phyloP scores from a whole-genome alignment of 257 asterid genomes.

The Fraxinus pennsylvanica region DNA sequence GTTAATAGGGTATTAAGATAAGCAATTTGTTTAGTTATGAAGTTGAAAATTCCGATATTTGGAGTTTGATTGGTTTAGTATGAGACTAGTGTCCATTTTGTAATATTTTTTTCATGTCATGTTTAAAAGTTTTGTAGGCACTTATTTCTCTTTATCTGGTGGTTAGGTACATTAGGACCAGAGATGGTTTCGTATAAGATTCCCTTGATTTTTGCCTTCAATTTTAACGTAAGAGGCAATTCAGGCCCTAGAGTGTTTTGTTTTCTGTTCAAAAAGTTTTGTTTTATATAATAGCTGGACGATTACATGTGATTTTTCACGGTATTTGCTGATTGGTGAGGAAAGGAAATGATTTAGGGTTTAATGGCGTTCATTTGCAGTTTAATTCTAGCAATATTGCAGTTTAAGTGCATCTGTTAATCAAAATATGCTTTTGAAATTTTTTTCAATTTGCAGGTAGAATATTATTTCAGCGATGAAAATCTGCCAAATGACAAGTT shows the following conservation, averaged over 20 bases:
- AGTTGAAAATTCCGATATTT: not conserved
- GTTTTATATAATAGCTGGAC: not conserved
- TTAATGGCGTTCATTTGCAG: not conserved
- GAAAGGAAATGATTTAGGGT: not conserved
- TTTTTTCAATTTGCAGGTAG: constrained; percentile 57
- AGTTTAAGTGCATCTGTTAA: constrained; percentile 3
- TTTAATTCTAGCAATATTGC: not conserved
- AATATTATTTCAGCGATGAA: constrained; percentile 94
- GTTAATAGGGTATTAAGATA: not conserved
- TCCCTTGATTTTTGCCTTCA: not conserved
- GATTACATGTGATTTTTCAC: constrained; percentile 5
- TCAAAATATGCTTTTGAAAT: constrained; percentile 13
- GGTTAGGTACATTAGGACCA: not conserved
- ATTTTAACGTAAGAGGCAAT: not conserved
- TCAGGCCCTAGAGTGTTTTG: not conserved
- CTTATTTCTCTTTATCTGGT: not conserved
- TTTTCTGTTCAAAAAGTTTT: not conserved
- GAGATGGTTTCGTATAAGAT: not conserved
- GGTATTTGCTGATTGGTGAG: not conserved
- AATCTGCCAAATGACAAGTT: constrained; percentile 79
- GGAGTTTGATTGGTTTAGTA: constrained; percentile 7
- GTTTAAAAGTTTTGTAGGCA: not conserved
- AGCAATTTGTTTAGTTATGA: not conserved
- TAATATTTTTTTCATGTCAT: not conserved
- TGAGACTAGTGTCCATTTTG: not conserved